These are phyloP conservation scores for Rutstroemia sp. DNA, from an alignment of 2,329 filamentous ascomycete genomes.

Conservation along the genomic window DNA sequence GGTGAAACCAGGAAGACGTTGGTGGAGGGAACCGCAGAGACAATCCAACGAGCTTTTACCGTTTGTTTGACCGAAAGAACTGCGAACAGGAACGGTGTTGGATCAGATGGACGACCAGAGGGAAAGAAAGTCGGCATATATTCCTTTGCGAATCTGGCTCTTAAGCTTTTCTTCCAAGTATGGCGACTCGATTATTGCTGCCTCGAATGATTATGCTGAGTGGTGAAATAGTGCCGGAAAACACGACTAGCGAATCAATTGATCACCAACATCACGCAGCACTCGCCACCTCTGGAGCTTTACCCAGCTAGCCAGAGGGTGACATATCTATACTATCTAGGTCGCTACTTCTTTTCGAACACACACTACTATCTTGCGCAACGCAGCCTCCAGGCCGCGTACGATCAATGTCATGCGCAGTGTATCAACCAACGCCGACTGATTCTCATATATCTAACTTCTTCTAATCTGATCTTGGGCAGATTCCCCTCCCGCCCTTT, in stretches of 20 bases:
- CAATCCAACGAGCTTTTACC: constrained; percentile 84
- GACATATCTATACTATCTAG: constrained; percentile 91
- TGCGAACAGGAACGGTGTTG: constrained; percentile 47
- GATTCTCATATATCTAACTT: constrained; percentile 78
- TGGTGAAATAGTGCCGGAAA: constrained; percentile 57
- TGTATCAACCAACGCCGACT: constrained; percentile 67
- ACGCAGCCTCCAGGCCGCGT: constrained; percentile 69
- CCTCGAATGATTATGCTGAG: constrained; percentile 9
- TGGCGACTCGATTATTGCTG: constrained; percentile 16
- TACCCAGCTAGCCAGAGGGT: constrained; percentile 84
- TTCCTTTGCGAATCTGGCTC: constrained; percentile 81
- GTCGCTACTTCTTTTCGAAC: constrained; percentile 81
- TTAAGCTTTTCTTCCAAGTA: constrained; percentile 81
- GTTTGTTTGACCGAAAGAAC: constrained; percentile 79
- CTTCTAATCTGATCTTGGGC: constrained; percentile 76
- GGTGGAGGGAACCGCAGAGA: constrained; percentile 81
- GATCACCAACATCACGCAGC: constrained; percentile 78
- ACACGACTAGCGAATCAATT: constrained; percentile 79
- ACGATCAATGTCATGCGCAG: constrained; percentile 67
- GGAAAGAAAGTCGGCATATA: constrained; percentile 87
- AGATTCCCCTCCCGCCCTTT: constrained; percentile 66
- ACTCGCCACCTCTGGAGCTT: constrained; percentile 70
- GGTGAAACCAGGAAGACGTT: constrained; percentile 68
- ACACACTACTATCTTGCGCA: constrained; percentile 74
- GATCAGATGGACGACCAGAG: constrained; percentile 56